Base-by-base conservation (phyloP, 2,329 filamentous ascomycete species). In the Chalaropsis thielavioides region DNA sequence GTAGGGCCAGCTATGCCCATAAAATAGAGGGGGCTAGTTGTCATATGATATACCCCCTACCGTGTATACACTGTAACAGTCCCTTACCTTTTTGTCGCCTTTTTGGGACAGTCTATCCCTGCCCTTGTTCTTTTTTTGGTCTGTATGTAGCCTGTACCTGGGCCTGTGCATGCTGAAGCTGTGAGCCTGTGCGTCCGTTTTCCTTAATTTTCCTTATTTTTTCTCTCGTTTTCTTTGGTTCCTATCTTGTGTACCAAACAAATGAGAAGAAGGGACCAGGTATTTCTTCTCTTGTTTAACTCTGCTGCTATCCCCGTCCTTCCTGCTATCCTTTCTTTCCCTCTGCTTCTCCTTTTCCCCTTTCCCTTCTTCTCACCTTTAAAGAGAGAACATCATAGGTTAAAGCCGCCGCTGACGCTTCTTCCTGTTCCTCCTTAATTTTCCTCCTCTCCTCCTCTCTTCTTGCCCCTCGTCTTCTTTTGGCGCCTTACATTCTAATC, bases 371-470 rank as follows among this genome's bases (percentile, higher is more conserved):
- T 15, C 31, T 49, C n/a, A 2, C 10, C 13, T 10, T 22, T 40
- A 38, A 38, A 73, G 72, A 77, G 75, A 80, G 79, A 72, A 74
- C 76, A 78, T 79, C 75, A 77, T 76, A 76, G 77, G 76, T 78
- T 78, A 76, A 78, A 76, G 75, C 76, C 75, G 76, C 75, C 72
- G 72, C 73, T 69, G 68, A 67, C 70, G 71, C 73, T 75, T 63
- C 41, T 35, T 64, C 46, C 31, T 19, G n/a, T 54, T 67, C 38
- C 27, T 41, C 22, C 62, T 72, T 75, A 77, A 80, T 79, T 80
- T 78, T 76, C 77, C 76, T 73, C 77, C 77, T 78, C 74, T 74
- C 78, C 64, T 62, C 49, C 63, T 40, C 19, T 79, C 75, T 56
- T 35, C 22, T 44, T 44, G 27, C 22, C 43, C 31, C 35, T 59